A percentile compares a stretch with the other conserved stretches of the same genome.
phyloP scores from a whole-genome alignment of 2,329 filamentous ascomycete genomes.

The Colletotrichum coccodes region DNA sequence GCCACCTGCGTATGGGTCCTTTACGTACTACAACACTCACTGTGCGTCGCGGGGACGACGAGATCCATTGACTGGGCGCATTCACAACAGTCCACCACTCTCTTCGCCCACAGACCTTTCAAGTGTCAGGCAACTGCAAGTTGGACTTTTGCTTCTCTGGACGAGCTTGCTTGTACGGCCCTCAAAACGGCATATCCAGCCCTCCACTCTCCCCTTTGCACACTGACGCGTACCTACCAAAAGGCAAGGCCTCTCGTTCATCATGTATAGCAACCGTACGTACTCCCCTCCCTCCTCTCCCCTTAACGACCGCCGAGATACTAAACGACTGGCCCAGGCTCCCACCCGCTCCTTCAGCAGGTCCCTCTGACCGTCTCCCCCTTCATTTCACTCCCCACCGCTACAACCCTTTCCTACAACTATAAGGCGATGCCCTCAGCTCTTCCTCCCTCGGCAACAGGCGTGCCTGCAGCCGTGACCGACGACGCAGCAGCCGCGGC shows the following conservation, averaged over 20 bases:
- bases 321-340: conserved; percentile 58
- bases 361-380: conserved; percentile 94
- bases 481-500: conserved; percentile 35
- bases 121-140: background rate
- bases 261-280: conserved; percentile 46
- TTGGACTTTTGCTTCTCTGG: background rate
- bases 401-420: conserved; percentile 93
- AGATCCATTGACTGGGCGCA: background rate
- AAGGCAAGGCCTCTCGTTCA: background rate
- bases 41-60: background rate
- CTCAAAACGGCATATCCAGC: background rate
- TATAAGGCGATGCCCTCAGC: conserved; percentile 92
- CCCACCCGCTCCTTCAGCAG: conserved; percentile 90
- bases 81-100: background rate
- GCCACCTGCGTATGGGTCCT: background rate
- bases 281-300: background rate
- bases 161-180: conserved; percentile 13
- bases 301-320: background rate
- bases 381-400: conserved; percentile 89
- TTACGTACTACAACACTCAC: background rate
- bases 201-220: background rate
- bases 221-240: background rate
- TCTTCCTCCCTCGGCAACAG: conserved; percentile 77
- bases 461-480: conserved; percentile 54
- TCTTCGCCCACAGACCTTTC: background rate